Base-by-base conservation (phyloP, 257 asterid species). In the Nicotiana attenuata region DNA sequence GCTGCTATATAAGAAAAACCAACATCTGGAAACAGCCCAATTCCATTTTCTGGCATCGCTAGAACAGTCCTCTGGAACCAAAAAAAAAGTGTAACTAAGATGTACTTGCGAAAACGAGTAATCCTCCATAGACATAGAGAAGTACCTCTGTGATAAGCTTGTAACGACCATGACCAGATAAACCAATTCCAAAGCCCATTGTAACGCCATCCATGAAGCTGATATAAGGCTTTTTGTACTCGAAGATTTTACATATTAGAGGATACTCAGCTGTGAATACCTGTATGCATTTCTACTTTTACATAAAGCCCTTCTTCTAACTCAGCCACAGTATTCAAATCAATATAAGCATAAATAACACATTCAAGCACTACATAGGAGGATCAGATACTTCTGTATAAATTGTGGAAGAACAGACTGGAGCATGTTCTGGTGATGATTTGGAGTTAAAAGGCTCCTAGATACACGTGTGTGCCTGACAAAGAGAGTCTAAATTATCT, bases 11-110 rank as follows among this genome's bases (percentile, higher is more conserved):
- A 92, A 26, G 98, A 96, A 90, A 94, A 96, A 76, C 99, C 99
- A 75, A 96, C 99, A 90, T 96, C 99, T 56, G 99, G 99, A 77
- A 96, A 96, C 90, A 96, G 85, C 80, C 99, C 99, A 82, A 96
- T 92, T 64, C 98, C 97, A 90, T 91, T 96, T 86, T 96, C 99
- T 82, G 99, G 99, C 99, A 96, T 96, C 57, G 99, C 97, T 82
- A 96, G 98, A 76, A 92, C 91, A 82, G 98, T 94, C 88, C 90
- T 96, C 99, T 96, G 97, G 55, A 73, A 85, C 29, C 82, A 80
- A 73, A 73, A 14, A 14, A 73, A n/a, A 47, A 73, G 61, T 7
- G 22, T 14, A 22, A 73, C 52, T 47, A 73, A 73, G 79, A 73
- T 73, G 61, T 22, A 47, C 79, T 73, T 24, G 61, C 9, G 7